These are phyloP conservation scores for Scutellaria minor DNA, from an alignment of 257 asterid species.

Conservation along the genomic window DNA sequence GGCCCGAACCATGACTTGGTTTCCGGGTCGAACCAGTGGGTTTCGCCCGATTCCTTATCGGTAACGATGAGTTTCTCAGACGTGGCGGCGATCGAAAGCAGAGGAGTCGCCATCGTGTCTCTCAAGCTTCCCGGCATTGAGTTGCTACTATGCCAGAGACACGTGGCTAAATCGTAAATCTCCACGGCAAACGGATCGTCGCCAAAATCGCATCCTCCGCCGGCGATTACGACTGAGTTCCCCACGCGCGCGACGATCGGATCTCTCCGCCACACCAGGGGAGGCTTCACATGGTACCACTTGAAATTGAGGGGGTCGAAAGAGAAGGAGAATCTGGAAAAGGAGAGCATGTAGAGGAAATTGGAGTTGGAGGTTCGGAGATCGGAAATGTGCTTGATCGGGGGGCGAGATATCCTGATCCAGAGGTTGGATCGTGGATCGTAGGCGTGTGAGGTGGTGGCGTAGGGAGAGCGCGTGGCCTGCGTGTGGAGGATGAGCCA, in stretches of 20 bases:
- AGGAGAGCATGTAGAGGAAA: constrained; percentile 61
- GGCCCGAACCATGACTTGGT: constrained; percentile 55
- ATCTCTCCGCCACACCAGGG: constrained; percentile 63
- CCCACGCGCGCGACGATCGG: constrained; percentile 72
- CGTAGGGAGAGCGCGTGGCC: constrained; percentile 45
- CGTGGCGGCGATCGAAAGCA: constrained; percentile 59
- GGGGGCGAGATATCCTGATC: constrained; percentile 52
- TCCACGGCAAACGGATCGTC: constrained; percentile 81
- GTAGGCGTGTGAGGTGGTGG: constrained; percentile 50
- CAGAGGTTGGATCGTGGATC: constrained; percentile 74
- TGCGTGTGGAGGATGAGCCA: constrained; percentile 79
- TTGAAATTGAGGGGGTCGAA: constrained; percentile 52
- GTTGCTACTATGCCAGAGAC: constrained; percentile 53
- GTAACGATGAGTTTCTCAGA: constrained; percentile 52
- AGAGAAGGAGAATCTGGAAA: constrained; percentile 58
- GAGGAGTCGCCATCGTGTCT: constrained; percentile 55
- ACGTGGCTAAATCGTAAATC: constrained; percentile 42
- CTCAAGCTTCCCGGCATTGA: constrained; percentile 57
- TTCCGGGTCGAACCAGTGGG: constrained; percentile 60
- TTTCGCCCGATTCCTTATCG: constrained; percentile 56
- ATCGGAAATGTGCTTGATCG: constrained; percentile 35
- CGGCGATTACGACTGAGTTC: constrained; percentile 61
- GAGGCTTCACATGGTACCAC: constrained; percentile 62
- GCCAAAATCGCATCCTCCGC: constrained; percentile 75
- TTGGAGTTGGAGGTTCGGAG: constrained; percentile 62